phyloP scores from a whole-genome alignment of 2,329 filamentous ascomycete genomes.

The Diaporthe vexans region DNA sequence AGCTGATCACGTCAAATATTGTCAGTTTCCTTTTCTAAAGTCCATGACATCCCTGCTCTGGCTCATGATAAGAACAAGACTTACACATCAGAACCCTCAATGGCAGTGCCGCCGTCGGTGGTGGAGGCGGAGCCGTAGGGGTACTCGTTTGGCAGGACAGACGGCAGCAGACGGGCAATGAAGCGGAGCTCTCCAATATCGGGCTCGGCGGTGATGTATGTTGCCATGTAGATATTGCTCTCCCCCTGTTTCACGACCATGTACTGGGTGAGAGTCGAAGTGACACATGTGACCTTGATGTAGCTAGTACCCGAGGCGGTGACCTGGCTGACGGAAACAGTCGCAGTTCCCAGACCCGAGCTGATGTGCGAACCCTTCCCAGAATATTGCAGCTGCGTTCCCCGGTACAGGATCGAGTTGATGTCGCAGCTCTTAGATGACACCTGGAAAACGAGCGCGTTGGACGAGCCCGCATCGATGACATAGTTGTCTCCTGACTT shows the following conservation, averaged over 20 bases:
- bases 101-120: constrained; percentile 59
- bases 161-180: constrained; percentile 54
- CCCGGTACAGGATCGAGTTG: constrained; percentile 64
- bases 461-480: constrained; percentile 55
- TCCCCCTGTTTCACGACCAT: constrained; percentile 65
- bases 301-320: constrained; percentile 51
- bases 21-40: background rate
- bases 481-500: constrained; percentile 53
- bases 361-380: constrained; percentile 64
- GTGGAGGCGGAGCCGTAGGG: constrained; percentile 59
- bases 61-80: background rate
- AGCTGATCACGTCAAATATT: constrained; percentile 45
- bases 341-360: constrained; percentile 65
- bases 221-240: constrained; percentile 64
- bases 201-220: constrained; percentile 63
- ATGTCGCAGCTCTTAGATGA: constrained; percentile 62
- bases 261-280: constrained; percentile 61
- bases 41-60: too few species aligned
- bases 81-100: constrained; percentile 62
- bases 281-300: constrained; percentile 66
- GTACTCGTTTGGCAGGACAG: constrained; percentile 51
- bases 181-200: constrained; percentile 65
- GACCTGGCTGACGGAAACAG: constrained; percentile 53
- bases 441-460: constrained; percentile 35
- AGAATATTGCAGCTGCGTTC: constrained; percentile 64